phyloP scores from a whole-genome alignment of 2,329 filamentous ascomycete species.

The Ascochyta rabiei region DNA sequence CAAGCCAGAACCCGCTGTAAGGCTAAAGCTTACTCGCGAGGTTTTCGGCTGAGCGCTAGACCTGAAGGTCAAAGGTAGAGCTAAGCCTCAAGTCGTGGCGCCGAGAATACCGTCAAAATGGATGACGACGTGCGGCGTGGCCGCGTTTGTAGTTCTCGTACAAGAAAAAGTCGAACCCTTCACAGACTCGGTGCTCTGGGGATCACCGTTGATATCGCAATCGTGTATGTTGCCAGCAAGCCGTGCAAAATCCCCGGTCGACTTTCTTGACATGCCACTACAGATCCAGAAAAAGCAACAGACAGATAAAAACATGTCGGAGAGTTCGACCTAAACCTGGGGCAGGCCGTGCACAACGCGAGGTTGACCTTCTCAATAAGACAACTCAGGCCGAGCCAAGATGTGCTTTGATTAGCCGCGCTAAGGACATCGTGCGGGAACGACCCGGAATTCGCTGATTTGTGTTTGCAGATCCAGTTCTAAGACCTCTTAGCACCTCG shows the following conservation, averaged over 20 bases:
- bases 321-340: constrained; percentile 4
- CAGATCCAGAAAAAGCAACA: neutral
- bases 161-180: neutral
- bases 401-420: constrained; percentile 1
- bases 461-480: constrained; percentile 10
- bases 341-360: neutral
- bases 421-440: constrained; percentile 11
- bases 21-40: constrained; percentile 5
- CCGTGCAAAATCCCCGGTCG: too few relatives aligned
- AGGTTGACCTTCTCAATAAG: too few relatives aligned
- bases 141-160: neutral
- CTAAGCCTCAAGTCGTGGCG: neutral
- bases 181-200: neutral
- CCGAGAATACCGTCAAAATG: neutral
- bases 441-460: constrained; percentile 8
- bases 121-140: neutral
- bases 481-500: neutral
- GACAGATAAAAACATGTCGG: neutral
- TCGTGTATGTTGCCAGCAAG: neutral
- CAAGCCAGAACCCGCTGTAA: constrained; percentile 2
- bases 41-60: neutral
- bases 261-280: neutral
- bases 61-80: neutral
- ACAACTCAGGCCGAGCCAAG: neutral
- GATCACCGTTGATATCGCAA: neutral